Base-by-base conservation (phyloP, 352 stramenopile genomes). In the Phytophthora palmivora region DNA sequence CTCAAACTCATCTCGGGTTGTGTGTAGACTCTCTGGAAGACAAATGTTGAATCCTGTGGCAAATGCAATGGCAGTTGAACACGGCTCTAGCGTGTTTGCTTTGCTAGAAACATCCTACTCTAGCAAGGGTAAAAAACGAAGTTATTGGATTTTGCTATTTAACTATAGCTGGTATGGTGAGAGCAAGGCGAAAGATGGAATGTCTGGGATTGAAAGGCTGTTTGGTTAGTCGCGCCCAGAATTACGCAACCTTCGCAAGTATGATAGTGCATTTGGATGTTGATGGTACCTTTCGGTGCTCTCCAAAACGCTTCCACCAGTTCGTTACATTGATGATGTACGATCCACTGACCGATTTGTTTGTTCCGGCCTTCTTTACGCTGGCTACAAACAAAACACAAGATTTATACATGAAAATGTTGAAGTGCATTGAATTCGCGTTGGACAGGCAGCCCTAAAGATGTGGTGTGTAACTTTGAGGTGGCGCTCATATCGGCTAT, bases 401-500 rank as follows among this genome's bases (percentile, higher is more conserved):
- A 5, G 47, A 34, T 9, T 36, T 44, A 15, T 55, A 55, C 32
- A 21, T 19, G 33, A 55, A 55, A 36, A 38, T 37, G 33, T 55
- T 26, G 4, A 30, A 55, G 21, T 55, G 33, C 47, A 55, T 55
- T 28, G 47, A 55, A 24, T 55, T 45, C 19, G 32, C 47, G 22
- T 30, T 55, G 7, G 47, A 33, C 6, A 55, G 22, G 32, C 10
- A 44, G 15, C 8, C 32, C 32, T 15, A 12, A 10, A 6, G 47
- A 44, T 10, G 33, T 55, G 33, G 47, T 43, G 10, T 55, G 47
- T 44, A 33, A 55, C 16, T 55, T 55, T 34, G 47, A 55, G 10
- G 18, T 19, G 6, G 18, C 47, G 5, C 10, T 54, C 1, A 54
- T 44, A 8, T 28, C 15, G 4, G 47, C 33, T 21, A 28, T 54